phyloP scores from a whole-genome alignment of 805 yeast species.

The Candida montana region DNA sequence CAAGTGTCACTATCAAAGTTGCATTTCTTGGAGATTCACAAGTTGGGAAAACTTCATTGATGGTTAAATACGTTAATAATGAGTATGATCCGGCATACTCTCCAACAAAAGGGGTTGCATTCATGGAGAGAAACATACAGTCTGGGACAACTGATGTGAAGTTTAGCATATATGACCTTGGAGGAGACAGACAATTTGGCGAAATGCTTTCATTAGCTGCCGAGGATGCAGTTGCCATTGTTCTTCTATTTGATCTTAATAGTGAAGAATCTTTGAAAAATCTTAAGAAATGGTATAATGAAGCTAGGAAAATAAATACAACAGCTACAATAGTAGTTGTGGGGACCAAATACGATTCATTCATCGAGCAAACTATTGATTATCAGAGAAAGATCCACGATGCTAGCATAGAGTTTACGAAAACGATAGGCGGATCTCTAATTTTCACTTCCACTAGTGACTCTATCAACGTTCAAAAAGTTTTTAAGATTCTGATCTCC shows the following conservation, averaged over 20 bases:
- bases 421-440: slow-evolving; percentile 79
- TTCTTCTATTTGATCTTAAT: slow-evolving; percentile 87
- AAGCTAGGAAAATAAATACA: slow-evolving; percentile 81
- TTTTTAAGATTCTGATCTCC: slow-evolving; percentile 83
- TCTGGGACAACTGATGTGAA: slow-evolving; percentile 84
- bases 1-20: slow-evolving; percentile 64
- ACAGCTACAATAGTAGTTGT: slow-evolving; percentile 87
- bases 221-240: slow-evolving; percentile 84
- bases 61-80: slow-evolving; percentile 97
- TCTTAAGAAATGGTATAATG: slow-evolving; percentile 93
- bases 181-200: slow-evolving; percentile 92
- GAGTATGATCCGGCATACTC: slow-evolving; percentile 87
- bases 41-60: slow-evolving; percentile 90
- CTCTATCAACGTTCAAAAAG: slow-evolving; percentile 89
- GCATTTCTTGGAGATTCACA: slow-evolving; percentile 95
- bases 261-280: slow-evolving; percentile 79
- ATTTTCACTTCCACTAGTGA: slow-evolving; percentile 89
- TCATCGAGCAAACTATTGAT: slow-evolving; percentile 68
- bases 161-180: slow-evolving; percentile 92
- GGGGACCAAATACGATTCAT: slow-evolving; percentile 90
- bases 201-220: slow-evolving; percentile 94
- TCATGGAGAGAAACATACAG: slow-evolving; percentile 83
- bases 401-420: slow-evolving; percentile 79
- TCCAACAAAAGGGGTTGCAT: slow-evolving; percentile 92
- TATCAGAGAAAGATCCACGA: slow-evolving; percentile 82